These are phyloP conservation scores for Kwoniella dendrophila DNA, from an alignment of 768 basidiomycete species.

Conservation along the genomic window DNA sequence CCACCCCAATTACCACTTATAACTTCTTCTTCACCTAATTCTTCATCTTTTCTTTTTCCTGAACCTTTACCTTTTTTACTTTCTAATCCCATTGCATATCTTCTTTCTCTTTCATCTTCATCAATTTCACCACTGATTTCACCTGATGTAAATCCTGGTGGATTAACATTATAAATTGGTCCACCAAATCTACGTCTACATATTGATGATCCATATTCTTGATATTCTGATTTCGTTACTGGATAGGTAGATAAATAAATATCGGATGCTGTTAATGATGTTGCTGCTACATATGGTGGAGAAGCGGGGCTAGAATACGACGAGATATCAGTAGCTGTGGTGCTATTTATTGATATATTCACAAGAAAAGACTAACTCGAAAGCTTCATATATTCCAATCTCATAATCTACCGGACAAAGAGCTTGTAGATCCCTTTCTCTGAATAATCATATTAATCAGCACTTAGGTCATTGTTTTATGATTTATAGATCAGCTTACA, in stretches of 20 bases:
- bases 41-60: constrained; percentile 32
- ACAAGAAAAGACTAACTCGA: constrained; percentile 64
- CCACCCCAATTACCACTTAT: constrained; percentile 52
- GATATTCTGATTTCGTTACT: constrained; percentile 79
- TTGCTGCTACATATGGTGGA: constrained; percentile 47
- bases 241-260: constrained; percentile 62
- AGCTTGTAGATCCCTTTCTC: constrained; percentile 71
- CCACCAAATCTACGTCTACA: constrained; percentile 70
- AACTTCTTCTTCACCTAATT: constrained; percentile 49
- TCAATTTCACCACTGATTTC: constrained; percentile 28
- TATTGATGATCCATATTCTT: constrained; percentile 76
- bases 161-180: constrained; percentile 41
- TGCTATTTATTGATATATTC: background rate
- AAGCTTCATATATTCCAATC: constrained; percentile 70
- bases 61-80: constrained; percentile 29
- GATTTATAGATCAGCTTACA: constrained; percentile 62
- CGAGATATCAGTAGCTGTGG: background rate
- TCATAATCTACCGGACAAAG: constrained; percentile 81
- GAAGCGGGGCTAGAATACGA: constrained; percentile 45
- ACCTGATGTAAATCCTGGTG: constrained; percentile 38
- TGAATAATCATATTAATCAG: constrained; percentile 53
- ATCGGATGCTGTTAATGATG: constrained; percentile 62
- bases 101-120: constrained; percentile 49
- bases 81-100: constrained; percentile 49
- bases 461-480: background rate